Base-by-base conservation (phyloP, 345 rosid species). In the Mangifera indica region DNA sequence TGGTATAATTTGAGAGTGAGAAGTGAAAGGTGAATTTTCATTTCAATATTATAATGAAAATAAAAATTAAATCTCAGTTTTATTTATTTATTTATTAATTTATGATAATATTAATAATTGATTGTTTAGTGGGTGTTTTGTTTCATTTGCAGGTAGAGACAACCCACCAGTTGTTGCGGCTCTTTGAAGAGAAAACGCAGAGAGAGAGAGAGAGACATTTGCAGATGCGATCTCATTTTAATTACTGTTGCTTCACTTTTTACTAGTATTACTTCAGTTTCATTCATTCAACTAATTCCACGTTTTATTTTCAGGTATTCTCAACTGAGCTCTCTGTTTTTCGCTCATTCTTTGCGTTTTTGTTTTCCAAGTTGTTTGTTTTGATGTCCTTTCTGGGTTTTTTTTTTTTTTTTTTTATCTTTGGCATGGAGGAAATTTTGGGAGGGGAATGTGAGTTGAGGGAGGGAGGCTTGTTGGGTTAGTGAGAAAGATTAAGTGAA, bases 101-200 rank as follows among this genome's bases (percentile, higher is more conserved):
- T 25, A 9, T 49, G 12, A 53, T 34, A 24, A 29, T 29, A 29
- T 1, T 29, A 29, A 3, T 44, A 69, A 18, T 58, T 20, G 4
- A 57, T 44, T 18, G 10, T 49, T 44, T 24, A 25, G 73, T 25
- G 52, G 60, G 29, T 12, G 17, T 8, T 55, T 21, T 70, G 3
- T 70, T 12, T 70, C n/a, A 52, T 70, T 67, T 37, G 81, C 76
- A 63, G 80, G 90, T 78, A 70, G 81, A 72, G 89, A 82, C 84
- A 86, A 73, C 86, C 81, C 80, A 80, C 82, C 83, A 77, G 83
- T 69, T 75, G 84, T 84, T 77, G 87, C 86, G 81, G 84, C 87
- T 82, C 72, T 74, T 75, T 69, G 73, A 80, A 78, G 83, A 74
- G 85, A 77, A 60, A 65, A 32, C 24, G 56, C 53, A 25, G 57